Conservation (phyloP, 2,329 filamentous ascomycete genomes). For the Aspergillus pseudoterreus region DNA sequence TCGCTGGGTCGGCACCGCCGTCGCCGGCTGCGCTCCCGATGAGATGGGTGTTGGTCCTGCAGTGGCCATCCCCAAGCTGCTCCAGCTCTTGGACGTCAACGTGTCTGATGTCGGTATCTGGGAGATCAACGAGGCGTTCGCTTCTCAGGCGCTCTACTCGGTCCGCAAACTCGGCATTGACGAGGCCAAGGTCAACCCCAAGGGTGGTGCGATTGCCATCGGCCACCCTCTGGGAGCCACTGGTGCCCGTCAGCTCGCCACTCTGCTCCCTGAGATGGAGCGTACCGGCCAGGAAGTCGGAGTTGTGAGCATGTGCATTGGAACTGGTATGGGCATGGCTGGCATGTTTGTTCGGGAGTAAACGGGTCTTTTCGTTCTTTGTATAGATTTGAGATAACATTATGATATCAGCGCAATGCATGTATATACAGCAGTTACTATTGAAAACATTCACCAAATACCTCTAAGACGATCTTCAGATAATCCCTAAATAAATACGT, state of each 20-base stretch:
- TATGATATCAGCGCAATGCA: constrained; percentile 18
- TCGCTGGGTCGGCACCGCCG: constrained; percentile 73
- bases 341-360: constrained; percentile 64
- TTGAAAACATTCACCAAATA: background rate
- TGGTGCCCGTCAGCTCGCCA: constrained; percentile 74
- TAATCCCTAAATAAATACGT: too few relatives aligned
- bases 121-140: constrained; percentile 88
- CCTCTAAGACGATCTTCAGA: too few relatives aligned
- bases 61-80: constrained; percentile 76
- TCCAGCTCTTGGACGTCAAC: constrained; percentile 64
- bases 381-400: constrained; percentile 4
- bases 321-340: constrained; percentile 76
- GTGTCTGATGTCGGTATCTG: constrained; percentile 73
- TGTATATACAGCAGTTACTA: constrained; percentile 11
- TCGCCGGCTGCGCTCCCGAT: constrained; percentile 76
- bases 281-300: constrained; percentile 69
- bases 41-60: constrained; percentile 94
- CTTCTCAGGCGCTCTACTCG: constrained; percentile 64
- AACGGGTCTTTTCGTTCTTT: constrained; percentile 6
- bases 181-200: constrained; percentile 75
- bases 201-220: constrained; percentile 90
- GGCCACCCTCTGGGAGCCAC: constrained; percentile 90
- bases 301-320: constrained; percentile 87
- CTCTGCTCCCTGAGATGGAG: constrained; percentile 66
- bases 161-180: constrained; percentile 60